Base-by-base conservation (phyloP, 352 stramenopile genomes). In the Phytopythium helicoides region DNA sequence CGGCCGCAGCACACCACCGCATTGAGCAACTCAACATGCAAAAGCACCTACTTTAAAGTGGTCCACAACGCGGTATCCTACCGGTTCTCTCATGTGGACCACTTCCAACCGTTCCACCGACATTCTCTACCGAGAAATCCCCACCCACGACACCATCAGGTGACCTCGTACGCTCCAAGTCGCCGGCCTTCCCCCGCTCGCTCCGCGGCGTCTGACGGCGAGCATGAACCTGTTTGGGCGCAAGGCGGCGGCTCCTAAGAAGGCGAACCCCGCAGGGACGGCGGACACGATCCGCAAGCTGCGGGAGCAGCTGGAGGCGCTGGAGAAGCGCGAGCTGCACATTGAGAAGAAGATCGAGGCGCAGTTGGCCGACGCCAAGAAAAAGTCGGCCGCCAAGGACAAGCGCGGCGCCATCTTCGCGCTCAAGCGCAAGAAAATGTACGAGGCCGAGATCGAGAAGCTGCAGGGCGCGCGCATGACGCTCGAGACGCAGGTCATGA, bases 381-480 rank as follows among this genome's bases (percentile, higher is more conserved):
- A 84, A 36, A 99, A 99, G 70, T 98, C 96, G 72, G 86, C 83
- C 12, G 86, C 83, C 37, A 98, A 98, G 58, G 96, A 99, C 80
- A 99, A 99, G 58, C 95, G 95, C 65, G 96, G 96, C 50, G 97
- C 97, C 25, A 87, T 99, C 38, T 99, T 98, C 69, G 92, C 92
- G 44, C 86, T 99, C 37, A 99, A 99, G 76, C 88, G 94, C 60
- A 99, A 99, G 85, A 99, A 99, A 60, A 95, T 99, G 74, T 98
- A 98, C 66, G 96, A 99, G 65, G 82, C 87, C 37, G 96, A 99
- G 68, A 87, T 98, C 39, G 94, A 98, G 63, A 99, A 99, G 80
- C 97, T 99, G 54, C 84, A 98, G 65, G 89, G 90, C 45, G 85
- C 97, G 19, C 94, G 97, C 59, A 98, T 99, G 87, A 99, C 94